A percentile compares a stretch with the other conserved stretches of the same genome.
These are phyloP conservation scores for Coemansia sp. DNA, from an alignment of 192 early-diverging fungal species.

Conservation along the genomic window DNA sequence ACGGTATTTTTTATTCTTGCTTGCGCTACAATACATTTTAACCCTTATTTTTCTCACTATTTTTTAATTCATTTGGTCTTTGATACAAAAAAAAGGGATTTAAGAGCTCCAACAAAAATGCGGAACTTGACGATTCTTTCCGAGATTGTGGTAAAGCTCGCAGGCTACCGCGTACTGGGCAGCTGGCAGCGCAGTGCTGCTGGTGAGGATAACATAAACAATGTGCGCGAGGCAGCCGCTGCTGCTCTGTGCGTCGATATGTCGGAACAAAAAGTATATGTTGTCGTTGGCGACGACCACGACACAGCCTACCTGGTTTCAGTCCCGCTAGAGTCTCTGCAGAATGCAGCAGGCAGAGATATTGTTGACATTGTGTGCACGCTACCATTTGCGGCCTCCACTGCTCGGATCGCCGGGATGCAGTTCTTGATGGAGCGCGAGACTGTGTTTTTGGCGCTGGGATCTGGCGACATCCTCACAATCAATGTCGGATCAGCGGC, in stretches of 20 bases:
- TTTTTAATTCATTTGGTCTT: too few species aligned
- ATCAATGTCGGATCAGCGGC: constrained; percentile 4
- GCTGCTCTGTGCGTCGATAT: constrained; percentile 18
- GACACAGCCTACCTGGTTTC: constrained; percentile 5
- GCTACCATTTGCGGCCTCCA: constrained; percentile 20
- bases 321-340: background rate
- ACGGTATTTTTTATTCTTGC: too few species aligned
- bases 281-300: constrained; percentile 7
- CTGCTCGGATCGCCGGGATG: constrained; percentile 13
- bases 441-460: constrained; percentile 44
- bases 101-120: too few species aligned
- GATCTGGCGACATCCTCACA: constrained; percentile 50
- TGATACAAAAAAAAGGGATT: too few species aligned
- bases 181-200: background rate
- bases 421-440: constrained; percentile 54
- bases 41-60: too few species aligned
- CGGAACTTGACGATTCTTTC: background rate
- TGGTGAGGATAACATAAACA: background rate
- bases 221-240: background rate
- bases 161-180: constrained; percentile 1
- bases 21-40: too few species aligned
- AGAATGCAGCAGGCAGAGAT: background rate
- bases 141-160: background rate
- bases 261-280: constrained; percentile 1
- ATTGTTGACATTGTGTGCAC: background rate